A percentile compares a stretch with the other conserved stretches of the same genome.
Conservation (phyloP, 1,139 yeast genomes). For the Zygoascus hellenicus region DNA sequence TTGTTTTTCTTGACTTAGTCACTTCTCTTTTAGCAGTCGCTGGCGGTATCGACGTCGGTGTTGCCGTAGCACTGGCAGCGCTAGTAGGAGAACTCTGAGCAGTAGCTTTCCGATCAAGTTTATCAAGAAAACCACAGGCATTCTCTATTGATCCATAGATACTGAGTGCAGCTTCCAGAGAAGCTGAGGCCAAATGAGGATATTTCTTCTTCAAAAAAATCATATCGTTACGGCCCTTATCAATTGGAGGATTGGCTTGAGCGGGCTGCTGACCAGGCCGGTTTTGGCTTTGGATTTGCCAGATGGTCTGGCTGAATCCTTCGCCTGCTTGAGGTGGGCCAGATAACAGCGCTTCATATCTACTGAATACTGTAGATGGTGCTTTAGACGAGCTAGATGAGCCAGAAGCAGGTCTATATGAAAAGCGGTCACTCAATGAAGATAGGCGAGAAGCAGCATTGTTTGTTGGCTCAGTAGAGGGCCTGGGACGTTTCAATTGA, state of each 20-base stretch:
- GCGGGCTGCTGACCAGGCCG: too few relatives aligned
- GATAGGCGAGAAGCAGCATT: slow-evolving; percentile 13
- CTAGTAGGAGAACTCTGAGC: not conserved
- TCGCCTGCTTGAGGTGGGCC: slow-evolving; percentile 1
- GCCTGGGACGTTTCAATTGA: too few relatives aligned
- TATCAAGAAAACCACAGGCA: slow-evolving; percentile 24
- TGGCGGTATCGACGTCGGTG: slow-evolving; percentile 10
- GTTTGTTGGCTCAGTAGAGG: not conserved
- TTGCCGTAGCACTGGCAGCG: slow-evolving; percentile 11
- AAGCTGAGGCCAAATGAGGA: not conserved
- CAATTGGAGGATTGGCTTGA: not conserved
- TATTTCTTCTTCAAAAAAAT: not conserved
- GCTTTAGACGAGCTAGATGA: slow-evolving; percentile 4
- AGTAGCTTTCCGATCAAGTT: not conserved
- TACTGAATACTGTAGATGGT: slow-evolving; percentile 21
- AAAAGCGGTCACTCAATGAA: slow-evolving; percentile 22
- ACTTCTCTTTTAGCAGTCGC: slow-evolving; percentile 29
- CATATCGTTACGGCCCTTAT: not conserved
- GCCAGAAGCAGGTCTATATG: slow-evolving; percentile 13
- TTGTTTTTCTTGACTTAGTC: slow-evolving; percentile 21
- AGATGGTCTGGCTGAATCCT: too few relatives aligned
- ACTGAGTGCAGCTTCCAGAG: slow-evolving; percentile 28
- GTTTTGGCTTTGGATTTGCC: too few relatives aligned
- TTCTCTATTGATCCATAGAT: slow-evolving; percentile 32
- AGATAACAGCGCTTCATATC: slow-evolving; percentile 17